phyloP scores from a whole-genome alignment of 331 rosid genomes.

The Quercus lobata region DNA sequence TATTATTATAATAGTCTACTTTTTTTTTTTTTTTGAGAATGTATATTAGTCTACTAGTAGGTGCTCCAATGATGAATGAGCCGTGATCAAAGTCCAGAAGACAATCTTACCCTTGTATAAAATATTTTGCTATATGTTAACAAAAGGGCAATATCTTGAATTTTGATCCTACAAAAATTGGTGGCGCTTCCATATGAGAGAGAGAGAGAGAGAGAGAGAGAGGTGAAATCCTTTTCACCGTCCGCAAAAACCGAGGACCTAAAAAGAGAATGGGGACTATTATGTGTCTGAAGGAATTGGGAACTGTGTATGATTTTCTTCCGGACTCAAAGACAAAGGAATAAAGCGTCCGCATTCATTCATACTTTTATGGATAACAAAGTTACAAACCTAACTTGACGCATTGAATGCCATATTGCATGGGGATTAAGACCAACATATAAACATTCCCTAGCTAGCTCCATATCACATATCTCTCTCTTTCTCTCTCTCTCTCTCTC shows the following conservation, averaged over 20 bases:
- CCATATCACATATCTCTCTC: conserved; percentile 9
- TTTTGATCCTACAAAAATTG: not conserved
- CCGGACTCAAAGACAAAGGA: conserved; percentile 59
- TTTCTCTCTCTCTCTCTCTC: conserved; percentile 16
- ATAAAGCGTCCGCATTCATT: conserved; percentile 43
- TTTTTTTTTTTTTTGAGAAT: too few species aligned
- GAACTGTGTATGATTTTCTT: conserved; percentile 76
- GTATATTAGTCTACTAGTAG: not conserved
- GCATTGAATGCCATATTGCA: conserved; percentile 44
- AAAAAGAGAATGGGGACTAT: conserved; percentile 64
- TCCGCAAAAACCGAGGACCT: conserved; percentile 55
- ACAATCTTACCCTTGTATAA: not conserved
- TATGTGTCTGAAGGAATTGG: conserved; percentile 50
- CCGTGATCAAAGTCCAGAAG: not conserved
- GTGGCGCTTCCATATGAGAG: not conserved
- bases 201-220: not conserved
- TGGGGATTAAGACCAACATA: conserved; percentile 54
- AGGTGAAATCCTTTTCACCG: conserved; percentile 28
- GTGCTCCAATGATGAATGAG: not conserved
- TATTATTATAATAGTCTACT: too few species aligned
- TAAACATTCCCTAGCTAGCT: conserved; percentile 30
- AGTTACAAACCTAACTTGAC: conserved; percentile 14
- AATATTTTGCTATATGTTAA: not conserved
- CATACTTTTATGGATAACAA: conserved; percentile 9
- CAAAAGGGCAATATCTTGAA: not conserved